Evolutionary conservation across 441 rosid genomes (phyloP).

Genomic region (Viola pubescens): DNA sequence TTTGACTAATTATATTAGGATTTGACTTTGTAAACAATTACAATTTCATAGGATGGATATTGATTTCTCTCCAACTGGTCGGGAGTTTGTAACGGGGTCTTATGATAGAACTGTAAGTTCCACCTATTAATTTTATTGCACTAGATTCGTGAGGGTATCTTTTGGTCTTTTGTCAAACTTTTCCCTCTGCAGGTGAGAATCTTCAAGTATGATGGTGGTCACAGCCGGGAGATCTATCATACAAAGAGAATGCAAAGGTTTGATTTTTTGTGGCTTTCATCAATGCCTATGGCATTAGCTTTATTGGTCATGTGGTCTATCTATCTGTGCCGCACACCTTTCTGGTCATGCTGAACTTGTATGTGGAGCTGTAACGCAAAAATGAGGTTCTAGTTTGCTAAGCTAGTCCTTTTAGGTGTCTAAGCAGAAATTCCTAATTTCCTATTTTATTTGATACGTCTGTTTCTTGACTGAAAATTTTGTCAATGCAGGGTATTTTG

Average conservation of each 20-base stretch:
- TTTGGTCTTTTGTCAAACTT: slow-evolving; percentile 10
- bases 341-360: not conserved
- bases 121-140: slow-evolving; percentile 6
- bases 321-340: no score
- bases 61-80: slow-evolving; percentile 94
- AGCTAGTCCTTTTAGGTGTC: not conserved
- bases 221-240: slow-evolving; percentile 85
- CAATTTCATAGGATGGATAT: slow-evolving; percentile 68
- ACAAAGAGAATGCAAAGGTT: slow-evolving; percentile 99
- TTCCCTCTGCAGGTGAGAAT: slow-evolving; percentile 52
- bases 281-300: not conserved
- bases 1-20: slow-evolving; percentile 3
- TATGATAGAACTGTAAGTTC: slow-evolving; percentile 83
- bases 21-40: slow-evolving; percentile 1
- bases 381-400: not conserved
- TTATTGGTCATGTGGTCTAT: not conserved
- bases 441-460: not conserved
- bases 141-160: not conserved
- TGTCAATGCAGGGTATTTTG: slow-evolving; percentile 64
- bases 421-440: not conserved
- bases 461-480: slow-evolving; percentile 11
- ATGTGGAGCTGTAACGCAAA: not conserved
- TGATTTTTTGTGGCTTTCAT: slow-evolving; percentile 4
- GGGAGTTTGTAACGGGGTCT: slow-evolving; percentile 95
- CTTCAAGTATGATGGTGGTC: slow-evolving; percentile 85